phyloP scores from a whole-genome alignment of 768 basidiomycete genomes.

The Chlorophyllum brunneum region DNA sequence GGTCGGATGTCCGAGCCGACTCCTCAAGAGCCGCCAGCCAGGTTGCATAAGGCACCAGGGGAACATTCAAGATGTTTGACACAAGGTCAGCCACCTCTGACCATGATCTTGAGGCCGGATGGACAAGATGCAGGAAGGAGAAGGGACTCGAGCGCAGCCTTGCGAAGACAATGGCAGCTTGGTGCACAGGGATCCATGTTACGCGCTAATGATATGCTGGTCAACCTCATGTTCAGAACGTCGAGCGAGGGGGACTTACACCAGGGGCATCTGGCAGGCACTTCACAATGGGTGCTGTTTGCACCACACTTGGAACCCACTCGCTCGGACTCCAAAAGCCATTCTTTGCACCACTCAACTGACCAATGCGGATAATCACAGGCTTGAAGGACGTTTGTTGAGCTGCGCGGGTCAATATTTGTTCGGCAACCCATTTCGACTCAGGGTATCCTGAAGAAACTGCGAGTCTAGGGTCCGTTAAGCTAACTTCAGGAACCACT shows the following conservation, averaged over 20 bases:
- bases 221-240: neutral
- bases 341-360: conserved; percentile 37
- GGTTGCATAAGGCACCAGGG: conserved; percentile 26
- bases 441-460: conserved; percentile 34
- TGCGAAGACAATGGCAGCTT: conserved; percentile 24
- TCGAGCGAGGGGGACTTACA: conserved; percentile 20
- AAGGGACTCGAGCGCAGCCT: conserved; percentile 13
- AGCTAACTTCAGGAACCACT: conserved; percentile 21
- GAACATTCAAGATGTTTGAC: conserved; percentile 20
- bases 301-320: conserved; percentile 40
- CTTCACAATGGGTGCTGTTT: conserved; percentile 22
- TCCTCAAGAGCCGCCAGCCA: conserved; percentile 28
- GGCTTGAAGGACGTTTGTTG: conserved; percentile 24
- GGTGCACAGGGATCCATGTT: conserved; percentile 30
- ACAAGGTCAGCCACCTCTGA: conserved; percentile 17
- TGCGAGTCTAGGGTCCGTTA: conserved; percentile 23
- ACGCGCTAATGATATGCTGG: conserved; percentile 11
- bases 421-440: conserved; percentile 40
- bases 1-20: conserved; percentile 1
- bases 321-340: conserved; percentile 40
- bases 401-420: conserved; percentile 26
- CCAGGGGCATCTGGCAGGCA: conserved; percentile 29
- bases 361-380: conserved; percentile 38
- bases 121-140: conserved; percentile 21
- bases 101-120: conserved; percentile 25